Percentiles rank a stretch among this genome's conserved stretches.
Evolutionary conservation across 2,329 filamentous ascomycete genomes (phyloP).

Genomic region (Alternaria metachromatica): DNA sequence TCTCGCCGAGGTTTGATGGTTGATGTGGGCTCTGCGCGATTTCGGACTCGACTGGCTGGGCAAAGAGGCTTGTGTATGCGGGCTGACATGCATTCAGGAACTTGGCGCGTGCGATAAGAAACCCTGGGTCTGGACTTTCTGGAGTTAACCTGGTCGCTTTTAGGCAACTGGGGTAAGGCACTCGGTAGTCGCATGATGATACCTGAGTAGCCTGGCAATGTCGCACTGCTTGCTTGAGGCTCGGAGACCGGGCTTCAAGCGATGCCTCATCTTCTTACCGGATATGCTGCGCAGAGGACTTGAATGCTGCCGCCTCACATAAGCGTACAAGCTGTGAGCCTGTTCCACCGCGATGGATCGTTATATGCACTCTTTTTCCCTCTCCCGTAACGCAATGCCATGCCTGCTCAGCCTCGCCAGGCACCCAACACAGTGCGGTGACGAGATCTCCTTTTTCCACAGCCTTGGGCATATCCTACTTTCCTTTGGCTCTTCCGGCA

Average conservation of each 20-base stretch:
- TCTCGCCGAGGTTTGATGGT: not conserved
- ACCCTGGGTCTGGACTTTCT: not conserved
- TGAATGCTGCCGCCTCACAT: not conserved
- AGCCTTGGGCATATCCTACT: constrained; percentile 16
- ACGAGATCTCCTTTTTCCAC: constrained; percentile 26
- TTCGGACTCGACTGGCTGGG: constrained; percentile 26
- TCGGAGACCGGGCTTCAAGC: not conserved
- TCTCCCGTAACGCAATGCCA: not conserved
- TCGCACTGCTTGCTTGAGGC: not conserved
- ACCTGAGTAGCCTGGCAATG: not conserved
- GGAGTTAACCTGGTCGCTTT: not conserved
- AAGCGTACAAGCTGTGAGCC: not conserved
- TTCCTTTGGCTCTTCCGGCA: constrained; percentile 10
- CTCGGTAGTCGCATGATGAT: not conserved
- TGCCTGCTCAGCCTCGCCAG: not conserved
- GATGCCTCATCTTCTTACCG: not conserved
- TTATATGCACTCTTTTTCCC: not conserved
- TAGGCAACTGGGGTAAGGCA: not conserved
- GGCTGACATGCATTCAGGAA: constrained; percentile 26
- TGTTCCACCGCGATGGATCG: not conserved
- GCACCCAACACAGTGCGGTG: constrained; percentile 26
- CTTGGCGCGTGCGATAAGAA: not conserved
- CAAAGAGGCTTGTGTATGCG: constrained; percentile 21
- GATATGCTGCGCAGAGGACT: not conserved
- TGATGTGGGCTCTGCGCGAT: constrained; percentile 2